Base-by-base conservation (phyloP, 2,329 filamentous ascomycete species). In the Phialophora macrospora region DNA sequence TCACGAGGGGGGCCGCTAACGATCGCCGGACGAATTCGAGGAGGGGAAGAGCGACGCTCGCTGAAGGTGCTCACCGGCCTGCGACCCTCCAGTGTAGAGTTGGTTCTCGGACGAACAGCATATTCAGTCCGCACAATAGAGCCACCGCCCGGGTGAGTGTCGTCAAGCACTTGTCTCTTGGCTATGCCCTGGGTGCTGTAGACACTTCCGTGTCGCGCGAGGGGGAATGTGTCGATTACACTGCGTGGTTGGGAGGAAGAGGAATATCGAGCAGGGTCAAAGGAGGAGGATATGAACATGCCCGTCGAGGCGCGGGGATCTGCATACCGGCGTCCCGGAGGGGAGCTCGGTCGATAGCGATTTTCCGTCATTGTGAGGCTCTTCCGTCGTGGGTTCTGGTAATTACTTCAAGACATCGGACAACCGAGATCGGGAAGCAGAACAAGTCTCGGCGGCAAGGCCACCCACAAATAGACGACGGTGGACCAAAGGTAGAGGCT, bases 61-160 rank as follows among this genome's bases (percentile, higher is more conserved):
- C 62, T 64, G 28, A 64, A 72, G 20, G 66, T 51, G 59, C 60
- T 72, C 73, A 71, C 30, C 32, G 69, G 71, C 26, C 68, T 56
- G 24, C 70, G 64, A n/a, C 57, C 41, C 44, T 72, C 71, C 22
- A 68, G 48, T n/a, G 62, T 49, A 1, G 72, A 72, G 55, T 73
- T 72, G 46, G 63, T 60, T 26, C 72, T 67, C n/a, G 72, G 71
- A 26, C 72, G 68, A 28, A 71, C 65, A 34, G 71, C 46, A 57
- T 73, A 73, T 52, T 73, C 69, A n/a, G 69, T 73, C n/a, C 67
- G 60, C 17, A 69, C 61, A 28, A 69, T 64, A 4, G 61, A 48
- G 11, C 67, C 70, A 28, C 67, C 66, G 24, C 68, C 66, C 1
- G 68, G 60, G 32, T 71, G 65, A 32, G 48, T 32, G 11, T 69